Percentiles rank a stretch among this genome's conserved stretches.
Evolutionary conservation across 2,329 filamentous ascomycete species (phyloP).

Genomic region (Plenodomus biglobosus): DNA sequence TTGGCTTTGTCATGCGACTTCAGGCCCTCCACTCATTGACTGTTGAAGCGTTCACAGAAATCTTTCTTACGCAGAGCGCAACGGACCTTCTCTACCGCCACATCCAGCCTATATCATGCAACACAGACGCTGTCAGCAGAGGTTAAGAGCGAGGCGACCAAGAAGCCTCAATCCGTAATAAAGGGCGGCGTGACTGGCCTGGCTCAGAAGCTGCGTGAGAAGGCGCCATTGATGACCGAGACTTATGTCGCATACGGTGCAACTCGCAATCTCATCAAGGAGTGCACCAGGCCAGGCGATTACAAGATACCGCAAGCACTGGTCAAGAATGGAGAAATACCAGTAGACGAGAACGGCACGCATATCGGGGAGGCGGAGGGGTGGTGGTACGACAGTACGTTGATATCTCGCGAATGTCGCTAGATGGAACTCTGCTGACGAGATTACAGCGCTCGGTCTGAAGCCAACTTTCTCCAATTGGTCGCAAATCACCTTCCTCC

Average conservation of each 20-base stretch:
- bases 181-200: conserved; percentile 23
- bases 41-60: conserved; percentile 23
- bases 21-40: conserved; percentile 15
- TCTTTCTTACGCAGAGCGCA: conserved; percentile 17
- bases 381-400: conserved; percentile 80
- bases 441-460: conserved; percentile 68
- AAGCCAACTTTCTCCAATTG: conserved; percentile 90
- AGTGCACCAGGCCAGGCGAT: conserved; percentile 70
- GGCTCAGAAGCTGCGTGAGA: conserved; percentile 35
- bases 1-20: neutral
- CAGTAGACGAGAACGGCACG: conserved; percentile 74
- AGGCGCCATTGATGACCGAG: conserved; percentile 48
- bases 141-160: conserved; percentile 18
- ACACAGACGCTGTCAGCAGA: conserved; percentile 21
- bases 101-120: conserved; percentile 26
- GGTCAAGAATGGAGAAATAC: conserved; percentile 66
- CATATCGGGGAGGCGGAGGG: conserved; percentile 75
- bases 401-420: neutral
- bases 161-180: conserved; percentile 17
- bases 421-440: conserved; percentile 10
- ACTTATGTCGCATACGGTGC: conserved; percentile 78
- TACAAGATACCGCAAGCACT: conserved; percentile 73
- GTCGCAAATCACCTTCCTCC: conserved; percentile 94
- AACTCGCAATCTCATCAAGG: conserved; percentile 76
- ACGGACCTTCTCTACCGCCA: conserved; percentile 29